phyloP scores from a whole-genome alignment of 2,329 filamentous ascomycete species.

The Ilyonectria robusta region DNA sequence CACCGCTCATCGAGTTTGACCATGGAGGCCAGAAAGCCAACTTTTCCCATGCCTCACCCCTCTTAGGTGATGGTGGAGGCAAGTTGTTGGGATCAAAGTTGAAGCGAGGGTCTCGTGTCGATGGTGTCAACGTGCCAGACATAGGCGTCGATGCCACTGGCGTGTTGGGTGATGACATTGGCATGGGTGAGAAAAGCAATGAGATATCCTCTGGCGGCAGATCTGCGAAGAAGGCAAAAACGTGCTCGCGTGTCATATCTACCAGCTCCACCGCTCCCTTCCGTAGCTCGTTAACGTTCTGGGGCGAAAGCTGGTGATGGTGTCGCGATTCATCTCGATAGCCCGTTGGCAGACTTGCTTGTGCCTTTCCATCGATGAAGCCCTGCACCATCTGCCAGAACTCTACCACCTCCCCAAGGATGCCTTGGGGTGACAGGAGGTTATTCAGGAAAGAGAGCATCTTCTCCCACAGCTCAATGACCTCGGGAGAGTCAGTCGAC shows the following conservation, averaged over 20 bases:
- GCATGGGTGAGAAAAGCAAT: slow-evolving; percentile 85
- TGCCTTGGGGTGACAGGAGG: slow-evolving; percentile 82
- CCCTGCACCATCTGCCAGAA: slow-evolving; percentile 95
- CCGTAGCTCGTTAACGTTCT: slow-evolving; percentile 79
- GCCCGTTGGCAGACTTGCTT: slow-evolving; percentile 83
- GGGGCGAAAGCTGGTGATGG: slow-evolving; percentile 84
- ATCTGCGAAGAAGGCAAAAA: slow-evolving; percentile 87
- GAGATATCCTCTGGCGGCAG: slow-evolving; percentile 93
- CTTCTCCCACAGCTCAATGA: slow-evolving; percentile 95
- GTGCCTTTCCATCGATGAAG: slow-evolving; percentile 89
- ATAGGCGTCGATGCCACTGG: slow-evolving; percentile 54
- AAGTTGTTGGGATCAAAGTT: slow-evolving; percentile 84
- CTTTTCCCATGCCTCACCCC: slow-evolving; percentile 91
- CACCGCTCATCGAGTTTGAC: slow-evolving; percentile 92
- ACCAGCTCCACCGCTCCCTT: slow-evolving; percentile 87
- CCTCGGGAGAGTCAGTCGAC: slow-evolving; percentile 82
- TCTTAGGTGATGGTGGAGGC: slow-evolving; percentile 81
- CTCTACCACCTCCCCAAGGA: slow-evolving; percentile 90
- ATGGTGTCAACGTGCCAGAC: slow-evolving; percentile 63
- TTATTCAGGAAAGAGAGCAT: slow-evolving; percentile 80
- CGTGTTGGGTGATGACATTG: slow-evolving; percentile 76
- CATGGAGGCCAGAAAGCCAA: slow-evolving; percentile 96
- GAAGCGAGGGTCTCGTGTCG: slow-evolving; percentile 79
- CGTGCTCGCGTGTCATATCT: slow-evolving; percentile 82
- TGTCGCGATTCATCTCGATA: slow-evolving; percentile 85